Conservation (phyloP, 805 yeast species). For the Cyberlindnera galapagoensis region DNA sequence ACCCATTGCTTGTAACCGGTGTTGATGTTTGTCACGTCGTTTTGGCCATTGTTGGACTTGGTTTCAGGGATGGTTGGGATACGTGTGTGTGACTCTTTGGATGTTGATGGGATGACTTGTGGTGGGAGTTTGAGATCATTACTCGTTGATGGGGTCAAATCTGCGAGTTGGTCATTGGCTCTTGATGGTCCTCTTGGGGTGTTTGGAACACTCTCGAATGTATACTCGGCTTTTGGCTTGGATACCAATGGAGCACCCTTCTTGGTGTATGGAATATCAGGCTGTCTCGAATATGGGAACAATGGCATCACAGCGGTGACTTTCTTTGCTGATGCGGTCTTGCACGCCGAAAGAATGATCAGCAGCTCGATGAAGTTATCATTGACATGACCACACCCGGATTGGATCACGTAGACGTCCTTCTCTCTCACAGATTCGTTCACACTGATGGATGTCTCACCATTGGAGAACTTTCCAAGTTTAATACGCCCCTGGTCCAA, state of each 20-base stretch:
- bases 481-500: conserved; percentile 62
- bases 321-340: conserved; percentile 94
- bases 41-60: conserved; percentile 18
- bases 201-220: conserved; percentile 43
- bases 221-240: conserved; percentile 32
- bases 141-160: no score
- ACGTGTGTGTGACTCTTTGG: conserved; percentile 4
- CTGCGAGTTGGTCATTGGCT: no score
- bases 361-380: conserved; percentile 94
- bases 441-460: conserved; percentile 86
- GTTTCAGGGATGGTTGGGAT: conserved; percentile 31
- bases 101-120: conserved; percentile 8
- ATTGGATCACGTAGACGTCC: conserved; percentile 91
- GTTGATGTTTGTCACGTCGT: conserved; percentile 27
- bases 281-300: conserved; percentile 94
- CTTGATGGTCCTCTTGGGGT: conserved; percentile 33
- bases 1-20: conserved; percentile 91
- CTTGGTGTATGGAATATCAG: conserved; percentile 80
- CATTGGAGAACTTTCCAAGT: conserved; percentile 72
- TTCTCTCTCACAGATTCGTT: conserved; percentile 90
- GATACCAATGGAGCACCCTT: conserved; percentile 63
- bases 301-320: conserved; percentile 93
- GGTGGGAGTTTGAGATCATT: no score
- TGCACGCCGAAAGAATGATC: conserved; percentile 88
- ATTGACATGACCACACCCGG: conserved; percentile 77